These are phyloP conservation scores for Aegilops sharonensis DNA, from an alignment of 176 grass and related monocot species.

Conservation along the genomic window DNA sequence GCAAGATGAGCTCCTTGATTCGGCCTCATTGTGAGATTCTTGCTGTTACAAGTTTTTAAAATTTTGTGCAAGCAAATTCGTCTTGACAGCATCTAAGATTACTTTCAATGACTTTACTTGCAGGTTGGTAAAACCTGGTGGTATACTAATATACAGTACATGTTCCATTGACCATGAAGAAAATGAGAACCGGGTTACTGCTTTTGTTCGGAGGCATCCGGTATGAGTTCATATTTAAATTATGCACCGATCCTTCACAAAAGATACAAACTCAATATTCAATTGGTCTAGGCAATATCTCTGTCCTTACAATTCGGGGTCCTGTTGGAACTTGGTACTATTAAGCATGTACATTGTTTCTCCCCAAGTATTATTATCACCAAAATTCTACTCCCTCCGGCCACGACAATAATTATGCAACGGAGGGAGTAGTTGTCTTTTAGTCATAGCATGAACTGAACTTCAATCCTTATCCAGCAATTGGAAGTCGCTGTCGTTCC, in stretches of 20 bases:
- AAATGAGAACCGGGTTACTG: constrained; percentile 68
- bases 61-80: constrained; percentile 15
- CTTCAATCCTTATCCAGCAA: constrained; percentile 13
- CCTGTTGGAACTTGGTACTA: constrained; percentile 25
- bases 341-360: neutral
- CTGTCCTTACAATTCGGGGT: neutral
- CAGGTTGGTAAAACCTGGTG: constrained; percentile 91
- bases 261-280: constrained; percentile 37
- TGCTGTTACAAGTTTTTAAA: neutral
- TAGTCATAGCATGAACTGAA: constrained; percentile 4
- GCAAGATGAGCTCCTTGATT: constrained; percentile 88
- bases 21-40: constrained; percentile 61
- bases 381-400: neutral
- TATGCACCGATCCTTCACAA: constrained; percentile 19
- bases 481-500: constrained; percentile 1
- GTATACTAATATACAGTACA: constrained; percentile 88
- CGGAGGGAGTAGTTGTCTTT: neutral
- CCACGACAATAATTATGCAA: too few species aligned
- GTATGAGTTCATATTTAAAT: constrained; percentile 38
- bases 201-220: constrained; percentile 82
- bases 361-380: constrained; percentile 2
- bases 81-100: constrained; percentile 23
- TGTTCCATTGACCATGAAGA: constrained; percentile 92
- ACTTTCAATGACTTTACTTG: constrained; percentile 19
- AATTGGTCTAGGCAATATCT: neutral